Conservation (phyloP, 495 filamentous ascomycete species). For the Aspergillus baeticus region DNA sequence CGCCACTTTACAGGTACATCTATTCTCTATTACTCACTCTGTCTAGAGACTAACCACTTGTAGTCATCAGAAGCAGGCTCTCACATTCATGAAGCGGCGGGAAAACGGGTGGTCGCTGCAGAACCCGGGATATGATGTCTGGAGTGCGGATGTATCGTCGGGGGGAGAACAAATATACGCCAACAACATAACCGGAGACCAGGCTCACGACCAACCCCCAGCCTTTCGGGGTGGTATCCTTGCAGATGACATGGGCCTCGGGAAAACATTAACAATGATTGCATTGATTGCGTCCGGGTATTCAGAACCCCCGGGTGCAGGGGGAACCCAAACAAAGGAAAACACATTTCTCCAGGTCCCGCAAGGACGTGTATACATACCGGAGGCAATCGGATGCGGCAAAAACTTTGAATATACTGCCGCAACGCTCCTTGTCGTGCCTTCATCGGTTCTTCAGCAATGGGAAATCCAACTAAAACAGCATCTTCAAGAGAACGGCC, state of each 20-base stretch:
- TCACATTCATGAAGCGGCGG: not conserved
- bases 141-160: not conserved
- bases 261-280: not conserved
- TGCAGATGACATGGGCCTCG: conserved; percentile 1
- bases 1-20: not conserved
- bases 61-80: not conserved
- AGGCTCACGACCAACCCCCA: not conserved
- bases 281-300: not conserved
- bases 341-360: too few species aligned
- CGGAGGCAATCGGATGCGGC: not conserved
- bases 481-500: not conserved
- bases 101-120: not conserved
- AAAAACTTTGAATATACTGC: not conserved
- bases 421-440: not conserved
- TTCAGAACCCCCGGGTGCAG: not conserved
- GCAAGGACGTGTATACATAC: not conserved
- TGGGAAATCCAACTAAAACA: not conserved
- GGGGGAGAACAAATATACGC: not conserved
- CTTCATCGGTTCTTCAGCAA: not conserved
- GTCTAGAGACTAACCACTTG: not conserved
- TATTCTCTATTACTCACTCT: not conserved
- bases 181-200: not conserved
- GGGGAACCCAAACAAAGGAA: not conserved
- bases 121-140: not conserved
- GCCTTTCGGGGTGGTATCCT: not conserved